Evolutionary conservation across 495 filamentous ascomycete genomes (phyloP).

Genomic region (Hyaloscypha bicolor): DNA sequence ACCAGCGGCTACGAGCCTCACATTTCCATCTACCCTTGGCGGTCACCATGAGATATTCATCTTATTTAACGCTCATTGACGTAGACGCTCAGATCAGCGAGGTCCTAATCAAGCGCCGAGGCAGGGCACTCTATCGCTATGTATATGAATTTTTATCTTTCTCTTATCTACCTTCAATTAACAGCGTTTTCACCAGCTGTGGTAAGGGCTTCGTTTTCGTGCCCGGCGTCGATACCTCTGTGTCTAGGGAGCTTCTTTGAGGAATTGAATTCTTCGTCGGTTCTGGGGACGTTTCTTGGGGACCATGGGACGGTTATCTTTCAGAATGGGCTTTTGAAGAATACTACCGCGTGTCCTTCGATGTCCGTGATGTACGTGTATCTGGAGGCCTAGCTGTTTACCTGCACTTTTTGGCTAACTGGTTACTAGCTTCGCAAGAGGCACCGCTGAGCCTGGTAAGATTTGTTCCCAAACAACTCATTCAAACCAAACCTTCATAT

Average conservation of each 20-base stretch:
- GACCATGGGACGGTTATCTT: constrained; percentile 23
- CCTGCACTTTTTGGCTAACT: background rate
- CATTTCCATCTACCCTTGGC: background rate
- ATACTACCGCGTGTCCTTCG: constrained; percentile 33
- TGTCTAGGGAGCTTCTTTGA: constrained; percentile 19
- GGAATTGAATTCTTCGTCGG: constrained; percentile 3
- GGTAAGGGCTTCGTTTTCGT: constrained; percentile 2
- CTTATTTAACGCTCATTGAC: background rate
- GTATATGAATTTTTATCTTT: constrained; percentile 3
- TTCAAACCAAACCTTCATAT: background rate
- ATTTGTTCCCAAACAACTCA: background rate
- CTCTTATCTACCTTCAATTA: background rate
- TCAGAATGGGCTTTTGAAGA: constrained; percentile 26
- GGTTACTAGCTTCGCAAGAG: constrained; percentile 37
- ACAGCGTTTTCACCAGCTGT: background rate
- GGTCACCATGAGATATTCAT: background rate
- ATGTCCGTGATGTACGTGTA: constrained; percentile 37
- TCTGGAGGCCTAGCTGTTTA: too few species aligned
- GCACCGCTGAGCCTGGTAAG: constrained; percentile 40
- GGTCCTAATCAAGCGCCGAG: constrained; percentile 10
- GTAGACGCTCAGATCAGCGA: background rate
- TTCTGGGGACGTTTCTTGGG: constrained; percentile 16
- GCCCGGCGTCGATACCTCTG: background rate
- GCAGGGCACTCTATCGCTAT: background rate
- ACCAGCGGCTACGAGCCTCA: constrained; percentile 2